Percentiles rank a stretch among this genome's conserved stretches.
Conservation (phyloP, 164 flowering plant species). For the Hamamelis virginiana region DNA sequence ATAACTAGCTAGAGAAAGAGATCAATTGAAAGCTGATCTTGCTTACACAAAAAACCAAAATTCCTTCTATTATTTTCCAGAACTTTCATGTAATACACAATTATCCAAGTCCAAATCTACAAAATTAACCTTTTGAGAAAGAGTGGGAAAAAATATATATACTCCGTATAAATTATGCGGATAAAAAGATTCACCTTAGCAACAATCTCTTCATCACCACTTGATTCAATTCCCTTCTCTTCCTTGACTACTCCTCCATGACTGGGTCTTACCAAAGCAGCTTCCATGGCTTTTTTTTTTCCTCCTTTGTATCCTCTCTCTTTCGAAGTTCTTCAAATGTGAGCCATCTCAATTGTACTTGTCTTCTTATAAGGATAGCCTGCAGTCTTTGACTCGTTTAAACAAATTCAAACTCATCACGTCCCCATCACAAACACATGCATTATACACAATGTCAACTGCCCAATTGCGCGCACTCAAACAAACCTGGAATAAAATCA, state of each 20-base stretch:
- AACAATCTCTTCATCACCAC: slow-evolving; percentile 18
- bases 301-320: background rate
- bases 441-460: slow-evolving; percentile 27
- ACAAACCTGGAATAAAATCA: slow-evolving; percentile 17
- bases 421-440: background rate
- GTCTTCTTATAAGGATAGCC: slow-evolving; percentile 16
- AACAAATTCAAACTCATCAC: slow-evolving; percentile 5
- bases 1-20: too few species aligned
- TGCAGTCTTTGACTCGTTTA: slow-evolving; percentile 29
- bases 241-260: slow-evolving; percentile 16
- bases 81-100: too few species aligned
- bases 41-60: too few species aligned
- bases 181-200: slow-evolving; percentile 16
- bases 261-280: slow-evolving; percentile 21
- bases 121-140: background rate
- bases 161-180: too few species aligned
- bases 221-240: slow-evolving; percentile 10
- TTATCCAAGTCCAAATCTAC: too few species aligned
- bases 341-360: background rate
- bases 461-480: slow-evolving; percentile 24
- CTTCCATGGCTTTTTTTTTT: slow-evolving; percentile 14
- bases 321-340: slow-evolving; percentile 2
- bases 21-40: too few species aligned
- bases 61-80: too few species aligned
- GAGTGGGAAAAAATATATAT: background rate